Evolutionary conservation across 495 filamentous ascomycete genomes (phyloP).

Genomic region (Daldinia bambusicola): DNA sequence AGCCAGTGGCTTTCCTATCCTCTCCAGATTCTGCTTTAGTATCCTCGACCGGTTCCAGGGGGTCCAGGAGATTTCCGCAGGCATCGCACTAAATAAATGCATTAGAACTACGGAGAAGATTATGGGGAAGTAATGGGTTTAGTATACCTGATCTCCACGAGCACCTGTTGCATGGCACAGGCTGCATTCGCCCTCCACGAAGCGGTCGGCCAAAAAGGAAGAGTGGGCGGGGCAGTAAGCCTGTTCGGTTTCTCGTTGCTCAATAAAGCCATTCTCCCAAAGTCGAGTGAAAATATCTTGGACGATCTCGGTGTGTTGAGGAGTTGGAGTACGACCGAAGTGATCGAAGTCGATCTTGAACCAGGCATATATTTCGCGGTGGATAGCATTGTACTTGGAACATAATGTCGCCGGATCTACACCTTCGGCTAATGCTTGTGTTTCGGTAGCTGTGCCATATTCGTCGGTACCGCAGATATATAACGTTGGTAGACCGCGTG

Average conservation of each 20-base stretch:
- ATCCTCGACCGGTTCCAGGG: slow-evolving; percentile 60
- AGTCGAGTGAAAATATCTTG: slow-evolving; percentile 86
- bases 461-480: slow-evolving; percentile 69
- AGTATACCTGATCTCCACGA: slow-evolving; percentile 63
- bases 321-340: slow-evolving; percentile 57
- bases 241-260: slow-evolving; percentile 78
- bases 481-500: slow-evolving; percentile 69
- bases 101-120: slow-evolving; percentile 64
- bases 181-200: slow-evolving; percentile 89
- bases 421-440: slow-evolving; percentile 51
- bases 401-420: slow-evolving; percentile 52
- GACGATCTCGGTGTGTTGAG: slow-evolving; percentile 87
- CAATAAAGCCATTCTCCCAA: slow-evolving; percentile 79
- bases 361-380: slow-evolving; percentile 50
- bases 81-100: slow-evolving; percentile 73
- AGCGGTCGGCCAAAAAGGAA: slow-evolving; percentile 91
- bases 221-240: slow-evolving; percentile 88
- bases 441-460: slow-evolving; percentile 55
- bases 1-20: slow-evolving; percentile 39
- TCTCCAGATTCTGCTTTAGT: slow-evolving; percentile 38
- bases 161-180: slow-evolving; percentile 81
- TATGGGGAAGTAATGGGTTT: slow-evolving; percentile 59
- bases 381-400: slow-evolving; percentile 52
- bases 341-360: slow-evolving; percentile 53
- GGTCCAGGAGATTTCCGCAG: slow-evolving; percentile 81